A percentile compares a stretch with the other conserved stretches of the same genome.
These are phyloP conservation scores for Crithidia expoeki DNA, from an alignment of 208 protist species.

Conservation along the genomic window DNA sequence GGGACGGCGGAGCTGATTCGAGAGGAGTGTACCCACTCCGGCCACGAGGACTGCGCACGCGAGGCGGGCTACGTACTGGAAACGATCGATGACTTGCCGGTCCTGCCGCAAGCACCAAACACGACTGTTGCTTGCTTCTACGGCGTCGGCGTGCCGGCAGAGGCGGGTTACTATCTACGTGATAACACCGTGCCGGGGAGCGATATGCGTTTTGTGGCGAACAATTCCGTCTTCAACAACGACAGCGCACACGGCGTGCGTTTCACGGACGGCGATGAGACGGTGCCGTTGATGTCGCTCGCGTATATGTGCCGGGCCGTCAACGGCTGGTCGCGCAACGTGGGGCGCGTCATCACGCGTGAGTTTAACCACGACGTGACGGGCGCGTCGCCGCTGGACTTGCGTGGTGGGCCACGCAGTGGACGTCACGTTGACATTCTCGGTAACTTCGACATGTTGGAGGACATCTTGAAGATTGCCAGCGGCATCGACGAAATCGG, in stretches of 20 bases:
- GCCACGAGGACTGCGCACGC: slow-evolving; percentile 53
- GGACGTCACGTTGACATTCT: slow-evolving; percentile 91
- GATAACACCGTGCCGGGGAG: slow-evolving; percentile 3
- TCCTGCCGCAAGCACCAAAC: slow-evolving; percentile 81
- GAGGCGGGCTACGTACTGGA: slow-evolving; percentile 42
- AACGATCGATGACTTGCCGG: slow-evolving; percentile 46
- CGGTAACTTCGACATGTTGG: slow-evolving; percentile 82
- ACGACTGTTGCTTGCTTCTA: slow-evolving; percentile 91
- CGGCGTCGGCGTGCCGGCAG: slow-evolving; percentile 80
- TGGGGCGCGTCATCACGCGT: slow-evolving; percentile 82
- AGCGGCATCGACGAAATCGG: slow-evolving; percentile 60
- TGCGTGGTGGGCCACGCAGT: slow-evolving; percentile 66
- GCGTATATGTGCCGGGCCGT: slow-evolving; percentile 90
- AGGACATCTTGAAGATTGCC: slow-evolving; percentile 77
- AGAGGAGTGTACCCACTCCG: slow-evolving; percentile 49
- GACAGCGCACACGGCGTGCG: slow-evolving; percentile 61
- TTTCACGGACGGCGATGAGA: slow-evolving; percentile 86
- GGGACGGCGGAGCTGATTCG: slow-evolving; percentile 40
- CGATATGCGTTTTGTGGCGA: slow-evolving; percentile 31
- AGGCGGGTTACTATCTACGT: slow-evolving; percentile 80
- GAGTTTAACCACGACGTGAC: slow-evolving; percentile 70
- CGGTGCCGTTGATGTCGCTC: slow-evolving; percentile 88
- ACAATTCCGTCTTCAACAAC: slow-evolving; percentile 32
- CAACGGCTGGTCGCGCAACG: slow-evolving; percentile 84
- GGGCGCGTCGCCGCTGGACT: slow-evolving; percentile 38